A percentile compares a stretch with the other conserved stretches of the same genome.
These are phyloP conservation scores for Gremmenia infestans DNA, from an alignment of 2,329 filamentous ascomycete species.

Conservation along the genomic window DNA sequence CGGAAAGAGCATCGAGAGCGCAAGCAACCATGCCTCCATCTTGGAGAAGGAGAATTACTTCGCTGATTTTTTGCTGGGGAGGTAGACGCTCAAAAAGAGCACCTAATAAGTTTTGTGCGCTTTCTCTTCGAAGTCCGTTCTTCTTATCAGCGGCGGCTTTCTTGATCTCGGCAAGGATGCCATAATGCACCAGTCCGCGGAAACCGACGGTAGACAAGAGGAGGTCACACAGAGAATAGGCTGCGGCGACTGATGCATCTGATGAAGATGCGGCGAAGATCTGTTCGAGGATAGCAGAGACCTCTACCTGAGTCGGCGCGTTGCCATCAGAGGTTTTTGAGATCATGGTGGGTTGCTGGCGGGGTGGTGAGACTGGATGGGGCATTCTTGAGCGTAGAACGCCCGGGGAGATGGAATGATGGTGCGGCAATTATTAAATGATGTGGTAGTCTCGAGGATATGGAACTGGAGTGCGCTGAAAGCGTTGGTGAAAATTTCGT, in stretches of 20 bases:
- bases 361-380: conserved; percentile 38
- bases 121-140: conserved; percentile 76
- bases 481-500: conserved; percentile 17
- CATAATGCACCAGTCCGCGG: conserved; percentile 56
- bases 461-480: neutral
- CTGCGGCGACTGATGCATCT: conserved; percentile 53
- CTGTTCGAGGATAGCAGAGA: conserved; percentile 58
- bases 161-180: conserved; percentile 57
- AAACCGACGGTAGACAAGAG: conserved; percentile 61
- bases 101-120: conserved; percentile 90
- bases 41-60: conserved; percentile 77
- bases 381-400: conserved; percentile 39
- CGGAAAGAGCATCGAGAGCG: conserved; percentile 79
- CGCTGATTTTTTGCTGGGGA: conserved; percentile 67
- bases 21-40: conserved; percentile 67
- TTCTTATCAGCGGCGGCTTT: conserved; percentile 93
- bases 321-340: conserved; percentile 38
- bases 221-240: conserved; percentile 60
- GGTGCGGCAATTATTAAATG: neutral
- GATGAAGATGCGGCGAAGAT: conserved; percentile 57
- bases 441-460: neutral
- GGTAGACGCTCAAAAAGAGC: conserved; percentile 91
- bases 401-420: conserved; percentile 13
- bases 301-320: conserved; percentile 57
- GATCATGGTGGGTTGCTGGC: conserved; percentile 40